phyloP scores from a whole-genome alignment of 2,329 filamentous ascomycete genomes.

The Phialophora verrucosa region DNA sequence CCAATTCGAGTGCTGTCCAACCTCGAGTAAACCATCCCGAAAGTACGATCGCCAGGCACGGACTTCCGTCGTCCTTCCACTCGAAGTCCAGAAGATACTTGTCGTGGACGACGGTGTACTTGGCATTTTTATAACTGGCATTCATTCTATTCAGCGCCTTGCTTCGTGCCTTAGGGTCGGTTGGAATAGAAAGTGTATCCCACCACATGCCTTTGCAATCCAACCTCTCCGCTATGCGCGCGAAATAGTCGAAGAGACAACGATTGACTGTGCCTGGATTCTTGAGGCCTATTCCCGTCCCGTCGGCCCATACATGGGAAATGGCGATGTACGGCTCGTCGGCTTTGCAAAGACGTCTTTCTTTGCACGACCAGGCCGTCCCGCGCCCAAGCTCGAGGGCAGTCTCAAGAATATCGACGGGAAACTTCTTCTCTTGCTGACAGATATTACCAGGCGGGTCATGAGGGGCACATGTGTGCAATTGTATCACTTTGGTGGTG shows the following conservation, averaged over 20 bases:
- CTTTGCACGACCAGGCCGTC: conserved; percentile 3
- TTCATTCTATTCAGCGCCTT: conserved; percentile 4
- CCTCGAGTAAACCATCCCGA: conserved; percentile 5
- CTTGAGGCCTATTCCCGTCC: background rate
- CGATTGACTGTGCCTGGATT: conserved; percentile 4
- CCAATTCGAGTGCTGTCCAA: background rate
- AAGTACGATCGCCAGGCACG: conserved; percentile 1
- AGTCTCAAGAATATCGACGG: conserved; percentile 3
- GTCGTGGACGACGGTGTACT: conserved; percentile 2
- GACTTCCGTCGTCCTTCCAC: conserved; percentile 4
- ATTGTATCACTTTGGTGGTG: background rate
- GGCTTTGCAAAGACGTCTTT: background rate
- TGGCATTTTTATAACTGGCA: background rate
- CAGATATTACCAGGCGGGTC: background rate
- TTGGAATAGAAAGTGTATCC: conserved; percentile 2
- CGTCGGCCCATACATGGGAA: background rate
- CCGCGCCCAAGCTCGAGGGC: background rate
- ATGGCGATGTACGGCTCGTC: conserved; percentile 4
- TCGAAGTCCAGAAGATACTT: background rate
- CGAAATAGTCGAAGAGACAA: conserved; percentile 4
- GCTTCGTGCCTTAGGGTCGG: background rate
- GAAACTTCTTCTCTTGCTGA: conserved; percentile 3
- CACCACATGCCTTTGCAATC: conserved; percentile 6
- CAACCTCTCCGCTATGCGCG: conserved; percentile 3
- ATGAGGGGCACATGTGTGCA: background rate